Evolutionary conservation across 441 rosid genomes (phyloP), one percentile per base, ranked within the genome.

Genomic region (Adansonia rubrostipa): DNA sequence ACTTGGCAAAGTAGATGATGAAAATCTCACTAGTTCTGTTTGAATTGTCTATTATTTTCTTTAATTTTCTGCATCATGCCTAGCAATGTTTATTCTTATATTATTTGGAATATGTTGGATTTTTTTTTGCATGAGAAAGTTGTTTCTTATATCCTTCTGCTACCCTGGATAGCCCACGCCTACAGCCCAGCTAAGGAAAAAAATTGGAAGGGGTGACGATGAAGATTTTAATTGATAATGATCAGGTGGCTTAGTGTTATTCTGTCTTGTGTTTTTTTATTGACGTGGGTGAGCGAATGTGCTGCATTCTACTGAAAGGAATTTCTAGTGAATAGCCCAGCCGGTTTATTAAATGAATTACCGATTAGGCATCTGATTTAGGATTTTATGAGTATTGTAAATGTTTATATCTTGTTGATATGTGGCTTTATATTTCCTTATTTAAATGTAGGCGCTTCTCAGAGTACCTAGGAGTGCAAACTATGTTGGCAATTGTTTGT

Each of bases 401-500:
- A 6, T 53, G 62, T 15, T 20, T 42, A n/a, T 57, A 9, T 9
- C 5, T 33, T 15, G 14, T 75, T 79, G 64, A 58, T 64, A 4
- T 36, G 74, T 81, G 72, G 44, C 54, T 9, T 44, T 67, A 71
- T 66, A 61, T 48, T 53, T 76, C 77, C 56, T 50, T 22, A 40
- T 75, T n/a, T 36, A 64, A 60, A 40, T 77, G 79, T 80, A 96
- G 97, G 87, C 85, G 82, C 82, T 84, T 96, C 60, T 86, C 97
- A 0, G 96, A 96, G 84, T 96, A 82, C 80, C 78, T 91, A 63
- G 98, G 99, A 79, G 67, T 84, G 74, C 87, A 89, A 24, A 86
- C 86, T 6, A 96, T 94, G 99, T 76, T 94, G 78, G 94, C 92
- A 65, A 81, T 94, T 79, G 98, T 96, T 71, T 93, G 93, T 79